Percentiles rank a stretch among this genome's conserved stretches.
Conservation (phyloP, 129 eudicot genomes). For the Artemisia argyi region DNA sequence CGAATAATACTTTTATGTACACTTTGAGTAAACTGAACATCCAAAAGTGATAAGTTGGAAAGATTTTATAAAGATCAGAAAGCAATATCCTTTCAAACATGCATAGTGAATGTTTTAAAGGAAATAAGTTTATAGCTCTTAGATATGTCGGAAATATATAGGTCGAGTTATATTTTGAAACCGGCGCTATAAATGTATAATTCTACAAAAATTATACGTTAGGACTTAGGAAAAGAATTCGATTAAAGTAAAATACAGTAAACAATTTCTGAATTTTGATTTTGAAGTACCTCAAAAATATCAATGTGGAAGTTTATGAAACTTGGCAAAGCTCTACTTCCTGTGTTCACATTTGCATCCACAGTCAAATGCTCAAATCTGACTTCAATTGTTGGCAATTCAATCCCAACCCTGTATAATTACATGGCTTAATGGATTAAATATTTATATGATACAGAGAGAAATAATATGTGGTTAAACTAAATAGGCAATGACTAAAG, state of each 20-base stretch:
- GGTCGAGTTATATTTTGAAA: neutral
- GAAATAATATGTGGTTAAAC: neutral
- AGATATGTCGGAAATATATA: neutral
- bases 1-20: too few relatives aligned
- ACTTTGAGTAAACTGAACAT: too few relatives aligned
- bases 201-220: too few relatives aligned
- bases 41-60: too few relatives aligned
- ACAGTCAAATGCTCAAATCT: slow-evolving; percentile 67
- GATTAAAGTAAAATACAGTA: too few relatives aligned
- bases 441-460: neutral
- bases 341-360: slow-evolving; percentile 73
- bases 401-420: slow-evolving; percentile 60
- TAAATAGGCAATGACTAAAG: too few relatives aligned
- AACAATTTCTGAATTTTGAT: too few relatives aligned
- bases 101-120: neutral
- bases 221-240: too few relatives aligned
- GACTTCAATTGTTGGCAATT: slow-evolving; percentile 80
- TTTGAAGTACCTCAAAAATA: slow-evolving; percentile 46
- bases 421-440: neutral
- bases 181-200: neutral
- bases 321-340: slow-evolving; percentile 83
- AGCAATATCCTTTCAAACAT: too few relatives aligned
- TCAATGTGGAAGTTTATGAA: slow-evolving; percentile 60
- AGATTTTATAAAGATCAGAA: too few relatives aligned
- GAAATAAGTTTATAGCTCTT: neutral